Evolutionary conservation across 1,284 basidiomycete species (phyloP).

Genomic region (Peniophora sp.): DNA sequence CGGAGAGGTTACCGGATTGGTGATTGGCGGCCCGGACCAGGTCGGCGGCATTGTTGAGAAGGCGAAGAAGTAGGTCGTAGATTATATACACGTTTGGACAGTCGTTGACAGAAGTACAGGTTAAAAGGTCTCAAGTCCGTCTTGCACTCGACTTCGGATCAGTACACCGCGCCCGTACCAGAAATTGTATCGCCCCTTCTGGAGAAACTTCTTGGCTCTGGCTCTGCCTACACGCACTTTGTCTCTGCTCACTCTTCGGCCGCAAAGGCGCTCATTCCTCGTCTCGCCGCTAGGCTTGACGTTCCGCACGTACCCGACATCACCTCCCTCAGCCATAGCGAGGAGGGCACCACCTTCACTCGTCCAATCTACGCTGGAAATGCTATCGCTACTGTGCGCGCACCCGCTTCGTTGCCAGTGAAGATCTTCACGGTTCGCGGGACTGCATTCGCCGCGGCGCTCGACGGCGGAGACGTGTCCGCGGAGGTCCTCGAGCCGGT

Average conservation of each 20-base stretch:
- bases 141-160: slow-evolving; percentile 32
- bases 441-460: slow-evolving; percentile 85
- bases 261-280: slow-evolving; percentile 76
- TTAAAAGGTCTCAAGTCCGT: slow-evolving; percentile 37
- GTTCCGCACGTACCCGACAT: slow-evolving; percentile 89
- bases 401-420: slow-evolving; percentile 63
- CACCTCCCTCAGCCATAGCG: slow-evolving; percentile 69
- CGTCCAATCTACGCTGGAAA: slow-evolving; percentile 99
- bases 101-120: slow-evolving; percentile 17
- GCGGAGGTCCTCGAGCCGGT: slow-evolving; percentile 66
- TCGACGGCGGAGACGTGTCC: slow-evolving; percentile 42
- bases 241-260: slow-evolving; percentile 74
- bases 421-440: slow-evolving; percentile 95
- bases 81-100: neutral
- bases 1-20: slow-evolving; percentile 82
- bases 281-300: slow-evolving; percentile 84
- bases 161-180: slow-evolving; percentile 40
- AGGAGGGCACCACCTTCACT: slow-evolving; percentile 74
- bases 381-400: slow-evolving; percentile 90
- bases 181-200: slow-evolving; percentile 36
- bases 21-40: slow-evolving; percentile 72
- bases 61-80: slow-evolving; percentile 64
- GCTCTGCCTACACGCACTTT: slow-evolving; percentile 76
- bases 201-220: slow-evolving; percentile 28
- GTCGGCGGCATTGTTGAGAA: slow-evolving; percentile 66